A percentile compares a stretch with the other conserved stretches of the same genome.
phyloP scores from a whole-genome alignment of 2,329 filamentous ascomycete species.

The Scorias spongiosa region DNA sequence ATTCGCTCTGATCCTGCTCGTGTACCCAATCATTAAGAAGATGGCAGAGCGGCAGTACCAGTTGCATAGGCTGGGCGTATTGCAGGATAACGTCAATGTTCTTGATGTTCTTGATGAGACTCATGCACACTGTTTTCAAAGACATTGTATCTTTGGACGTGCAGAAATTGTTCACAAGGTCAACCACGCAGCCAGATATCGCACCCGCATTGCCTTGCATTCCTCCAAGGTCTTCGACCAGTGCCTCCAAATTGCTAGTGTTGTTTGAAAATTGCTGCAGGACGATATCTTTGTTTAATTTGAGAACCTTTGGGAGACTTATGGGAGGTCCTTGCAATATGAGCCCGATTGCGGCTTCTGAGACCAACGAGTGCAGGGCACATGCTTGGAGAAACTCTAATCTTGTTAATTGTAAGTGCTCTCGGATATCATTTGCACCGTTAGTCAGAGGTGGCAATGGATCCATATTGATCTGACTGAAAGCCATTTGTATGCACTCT shows the following conservation, averaged over 20 bases:
- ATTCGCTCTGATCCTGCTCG: slow-evolving; percentile 68
- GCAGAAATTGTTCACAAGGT: slow-evolving; percentile 45
- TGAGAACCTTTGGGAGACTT: slow-evolving; percentile 56
- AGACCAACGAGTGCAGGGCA: slow-evolving; percentile 71
- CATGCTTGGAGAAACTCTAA: slow-evolving; percentile 84
- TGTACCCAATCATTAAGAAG: slow-evolving; percentile 67
- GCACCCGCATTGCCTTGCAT: slow-evolving; percentile 87
- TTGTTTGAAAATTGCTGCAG: slow-evolving; percentile 65
- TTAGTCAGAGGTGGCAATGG: slow-evolving; percentile 50
- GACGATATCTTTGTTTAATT: slow-evolving; percentile 63
- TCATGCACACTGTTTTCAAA: slow-evolving; percentile 58
- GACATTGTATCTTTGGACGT: slow-evolving; percentile 63
- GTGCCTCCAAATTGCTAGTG: slow-evolving; percentile 55
- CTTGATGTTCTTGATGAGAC: slow-evolving; percentile 56
- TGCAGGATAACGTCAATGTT: slow-evolving; percentile 61
- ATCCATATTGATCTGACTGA: slow-evolving; percentile 51
- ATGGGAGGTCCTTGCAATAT: slow-evolving; percentile 74
- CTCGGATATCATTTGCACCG: slow-evolving; percentile 38
- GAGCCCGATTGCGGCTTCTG: slow-evolving; percentile 59
- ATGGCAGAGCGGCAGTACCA: slow-evolving; percentile 59
- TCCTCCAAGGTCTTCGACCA: slow-evolving; percentile 70
- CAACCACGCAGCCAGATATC: slow-evolving; percentile 52
- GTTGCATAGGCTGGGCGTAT: slow-evolving; percentile 54
- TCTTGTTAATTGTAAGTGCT: slow-evolving; percentile 49
- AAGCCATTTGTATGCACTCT: slow-evolving; percentile 48